Evolutionary conservation across 208 protist genomes (phyloP).

Genomic region (Acanthamoeba triangularis): DNA sequence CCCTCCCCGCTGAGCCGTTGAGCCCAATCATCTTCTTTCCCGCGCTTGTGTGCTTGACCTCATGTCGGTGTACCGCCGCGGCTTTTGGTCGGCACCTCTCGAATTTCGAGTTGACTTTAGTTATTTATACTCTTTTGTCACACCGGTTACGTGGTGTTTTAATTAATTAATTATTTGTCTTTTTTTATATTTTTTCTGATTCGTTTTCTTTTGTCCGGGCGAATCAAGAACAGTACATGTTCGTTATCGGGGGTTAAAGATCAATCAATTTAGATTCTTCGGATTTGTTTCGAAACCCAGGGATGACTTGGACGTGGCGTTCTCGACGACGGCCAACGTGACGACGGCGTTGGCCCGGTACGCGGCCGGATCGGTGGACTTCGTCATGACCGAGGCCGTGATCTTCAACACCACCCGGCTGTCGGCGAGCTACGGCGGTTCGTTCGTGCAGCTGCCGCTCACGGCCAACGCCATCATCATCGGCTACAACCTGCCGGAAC

Average conservation of each 20-base stretch:
- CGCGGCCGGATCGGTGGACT: not conserved
- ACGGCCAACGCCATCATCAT: conserved; percentile 16
- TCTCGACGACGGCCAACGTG: conserved; percentile 9
- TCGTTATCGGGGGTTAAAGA: too few species aligned
- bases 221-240: too few species aligned
- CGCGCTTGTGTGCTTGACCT: not conserved
- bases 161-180: too few species aligned
- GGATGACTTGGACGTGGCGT: not conserved
- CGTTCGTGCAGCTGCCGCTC: conserved; percentile 25
- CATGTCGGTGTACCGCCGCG: too few species aligned
- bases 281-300: not conserved
- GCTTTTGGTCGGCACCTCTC: too few species aligned
- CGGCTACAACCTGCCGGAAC: conserved; percentile 15
- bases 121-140: too few species aligned
- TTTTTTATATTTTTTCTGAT: too few species aligned
- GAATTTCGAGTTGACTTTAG: too few species aligned
- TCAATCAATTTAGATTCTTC: too few species aligned
- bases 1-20: too few species aligned
- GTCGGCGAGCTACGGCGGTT: not conserved
- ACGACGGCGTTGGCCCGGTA: not conserved
- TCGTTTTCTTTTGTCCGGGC: too few species aligned
- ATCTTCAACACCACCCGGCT: not conserved
- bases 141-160: too few species aligned
- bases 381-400: not conserved
- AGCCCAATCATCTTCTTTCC: not conserved